Evolutionary conservation across 441 rosid species (phyloP).

Genomic region (Geranium incanum): DNA sequence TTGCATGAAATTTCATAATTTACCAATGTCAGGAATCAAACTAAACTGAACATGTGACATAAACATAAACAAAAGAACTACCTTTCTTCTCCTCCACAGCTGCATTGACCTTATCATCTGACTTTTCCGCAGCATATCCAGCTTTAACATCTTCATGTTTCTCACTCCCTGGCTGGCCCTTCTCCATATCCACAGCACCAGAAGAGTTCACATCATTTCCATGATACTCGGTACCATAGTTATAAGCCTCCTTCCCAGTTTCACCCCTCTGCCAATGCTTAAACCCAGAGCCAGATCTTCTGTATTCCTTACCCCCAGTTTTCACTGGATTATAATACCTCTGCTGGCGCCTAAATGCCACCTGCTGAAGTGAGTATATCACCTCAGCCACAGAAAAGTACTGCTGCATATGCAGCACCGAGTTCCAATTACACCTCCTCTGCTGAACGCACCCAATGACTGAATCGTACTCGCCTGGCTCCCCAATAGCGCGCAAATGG

Average conservation of each 20-base stretch:
- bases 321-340: conserved; percentile 19
- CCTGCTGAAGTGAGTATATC: conserved; percentile 50
- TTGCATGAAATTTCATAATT: neutral
- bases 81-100: neutral
- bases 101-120: neutral
- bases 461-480: conserved; percentile 55
- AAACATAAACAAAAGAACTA: conserved; percentile 1
- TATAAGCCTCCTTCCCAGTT: neutral
- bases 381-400: conserved; percentile 60
- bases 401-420: conserved; percentile 78
- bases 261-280: neutral
- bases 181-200: neutral
- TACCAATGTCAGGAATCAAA: neutral
- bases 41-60: neutral
- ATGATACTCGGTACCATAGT: neutral
- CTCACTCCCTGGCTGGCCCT: neutral
- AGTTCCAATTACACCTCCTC: conserved; percentile 71
- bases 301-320: neutral
- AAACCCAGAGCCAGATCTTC: conserved; percentile 2
- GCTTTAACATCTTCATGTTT: neutral
- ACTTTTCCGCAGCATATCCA: neutral
- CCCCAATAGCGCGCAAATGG: conserved; percentile 53
- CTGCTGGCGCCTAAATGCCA: conserved; percentile 47
- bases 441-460: conserved; percentile 51
- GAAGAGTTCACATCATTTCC: neutral